Base-by-base conservation (phyloP, 192 early-diverging fungal genomes). In the Geranomyces variabilis region DNA sequence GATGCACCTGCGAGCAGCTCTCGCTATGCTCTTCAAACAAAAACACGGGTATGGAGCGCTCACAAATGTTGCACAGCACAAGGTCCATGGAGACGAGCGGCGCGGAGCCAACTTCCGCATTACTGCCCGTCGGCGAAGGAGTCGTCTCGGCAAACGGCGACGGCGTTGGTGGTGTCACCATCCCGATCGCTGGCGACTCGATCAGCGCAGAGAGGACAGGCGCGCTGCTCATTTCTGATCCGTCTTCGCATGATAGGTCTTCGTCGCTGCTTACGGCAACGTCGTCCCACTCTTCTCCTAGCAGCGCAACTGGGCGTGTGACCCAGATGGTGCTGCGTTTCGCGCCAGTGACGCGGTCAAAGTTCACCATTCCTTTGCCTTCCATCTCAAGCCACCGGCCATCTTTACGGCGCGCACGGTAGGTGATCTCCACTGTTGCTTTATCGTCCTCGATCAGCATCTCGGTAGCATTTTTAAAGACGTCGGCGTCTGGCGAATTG, bases 321-420 rank as follows among this genome's bases (percentile, higher is more conserved):
- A 94, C 88, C 92, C 92, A 94, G 77, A 94, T 88, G 1, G 87
- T 89, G 61, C 89, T 91, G 53, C 81, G 81, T 0, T 89, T 86
- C 15, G 81, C 75, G 19, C 81, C 80, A n/a, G 87, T 87, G 0
- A 80, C 79, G 30, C 89, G 78, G 74, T 94, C 88, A 56, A 90
- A 87, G 71, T 89, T 88, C 14, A 93, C 66, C 90, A 94, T 93
- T 19, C 93, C 93, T 65, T 93, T 90, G n/a, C 89, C 92, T 75
- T 92, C 88, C 83, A 94, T 91, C 45, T 89, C 84, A 48, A 93
- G 68, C 74, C 77, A 84, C 47, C 66, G 73, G 29, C 83, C 85
- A 79, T 82, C 86, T 63, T 65, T 79, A 68, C 76, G 80, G 62
- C 59, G 70, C 34, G 79, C 82, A 55, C 77, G 76, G 67, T 90